Evolutionary conservation across 2,329 filamentous ascomycete species (phyloP), one percentile per base, ranked within the genome.

Genomic region (Xylariaceae sp.): DNA sequence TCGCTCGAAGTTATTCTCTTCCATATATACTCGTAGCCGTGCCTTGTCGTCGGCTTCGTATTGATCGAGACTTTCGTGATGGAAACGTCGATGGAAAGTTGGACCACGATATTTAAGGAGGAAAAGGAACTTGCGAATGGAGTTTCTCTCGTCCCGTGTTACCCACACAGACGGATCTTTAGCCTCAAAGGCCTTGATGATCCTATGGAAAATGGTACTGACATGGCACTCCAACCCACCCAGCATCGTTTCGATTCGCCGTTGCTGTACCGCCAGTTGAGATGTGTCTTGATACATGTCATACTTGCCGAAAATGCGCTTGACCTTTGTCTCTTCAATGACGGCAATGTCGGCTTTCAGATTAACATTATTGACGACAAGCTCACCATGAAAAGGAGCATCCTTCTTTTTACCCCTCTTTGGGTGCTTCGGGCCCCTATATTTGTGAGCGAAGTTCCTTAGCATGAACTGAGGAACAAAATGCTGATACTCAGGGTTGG

Each of bases 41-140:
- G 57, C 40, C 36, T 57, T 62, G 41, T 70, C 67, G 18, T 67
- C 53, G 13, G 32, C 32, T 0, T 60, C 2, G 57, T 79, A 80
- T 1, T 58, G 60, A 4, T 72, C 65, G 0, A 61, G 21, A 1
- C 45, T 62, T 2, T 73, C 63, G 42, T 73, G 66, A 35, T 72
- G 8, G 27, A 55, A 64, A 62, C 73, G 68, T 11, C 50, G 44
- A 50, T 70, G 65, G 39, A 75, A 74, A 4, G 30, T 51, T 1
- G 61, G 63, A n/a, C 66, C 65, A 11, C 76, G 72, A 41, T 77
- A 79, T 51, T 75, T 75, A 60, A 78, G 69, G 3, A 79, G 59
- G 55, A 78, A 78, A 2, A 77, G 64, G 43, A 78, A 78, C 48
- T 77, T 78, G 39, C 76, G 72, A 8, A 79, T 29, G 1, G 67